phyloP scores from a whole-genome alignment of 2,329 filamentous ascomycete genomes.

The Cladosporium sp. region DNA sequence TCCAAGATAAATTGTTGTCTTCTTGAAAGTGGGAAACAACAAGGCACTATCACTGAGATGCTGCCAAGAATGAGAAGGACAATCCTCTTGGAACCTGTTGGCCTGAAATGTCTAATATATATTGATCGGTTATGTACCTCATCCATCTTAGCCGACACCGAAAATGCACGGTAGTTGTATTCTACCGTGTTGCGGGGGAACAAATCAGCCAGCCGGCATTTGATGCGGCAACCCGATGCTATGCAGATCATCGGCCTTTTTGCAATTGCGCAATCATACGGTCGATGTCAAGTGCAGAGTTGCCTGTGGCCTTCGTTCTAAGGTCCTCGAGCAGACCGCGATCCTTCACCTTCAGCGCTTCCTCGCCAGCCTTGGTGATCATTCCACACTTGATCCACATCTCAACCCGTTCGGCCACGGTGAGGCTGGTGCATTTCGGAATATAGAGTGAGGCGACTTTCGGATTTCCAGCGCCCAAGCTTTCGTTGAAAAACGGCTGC shows the following conservation, averaged over 20 bases:
- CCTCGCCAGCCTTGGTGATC: constrained; percentile 82
- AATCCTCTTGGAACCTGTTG: no score
- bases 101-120: constrained; percentile 1
- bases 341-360: constrained; percentile 79
- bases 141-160: no score
- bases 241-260: constrained; percentile 23
- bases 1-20: no score
- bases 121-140: constrained; percentile 8
- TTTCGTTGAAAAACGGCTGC: constrained; percentile 86
- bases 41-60: no score
- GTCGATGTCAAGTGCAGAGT: constrained; percentile 74
- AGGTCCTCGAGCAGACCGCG: constrained; percentile 68
- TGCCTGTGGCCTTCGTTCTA: constrained; percentile 66
- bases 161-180: not conserved
- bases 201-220: constrained; percentile 1
- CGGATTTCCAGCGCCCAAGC: constrained; percentile 82
- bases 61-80: no score
- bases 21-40: no score
- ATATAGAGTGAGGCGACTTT: constrained; percentile 80
- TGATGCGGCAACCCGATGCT: not conserved
- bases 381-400: constrained; percentile 98
- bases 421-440: constrained; percentile 73
- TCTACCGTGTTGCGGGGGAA: not conserved
- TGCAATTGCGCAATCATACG: constrained; percentile 57
- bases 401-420: constrained; percentile 64